Base-by-base conservation (phyloP, 2,329 filamentous ascomycete genomes). In the Dendrostoma leiphaemia region DNA sequence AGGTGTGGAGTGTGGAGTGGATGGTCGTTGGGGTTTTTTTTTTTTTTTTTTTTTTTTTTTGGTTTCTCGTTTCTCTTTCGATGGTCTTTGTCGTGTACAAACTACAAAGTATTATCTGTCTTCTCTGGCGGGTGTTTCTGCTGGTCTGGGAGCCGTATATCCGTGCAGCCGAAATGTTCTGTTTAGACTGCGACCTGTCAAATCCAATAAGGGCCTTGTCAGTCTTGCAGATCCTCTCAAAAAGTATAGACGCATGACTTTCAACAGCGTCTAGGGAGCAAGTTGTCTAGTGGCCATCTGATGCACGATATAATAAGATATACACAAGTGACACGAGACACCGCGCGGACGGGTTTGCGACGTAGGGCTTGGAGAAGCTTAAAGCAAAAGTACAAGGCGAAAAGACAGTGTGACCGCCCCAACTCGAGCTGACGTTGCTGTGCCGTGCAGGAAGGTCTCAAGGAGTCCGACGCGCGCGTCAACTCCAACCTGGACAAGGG, bases 341-440 rank as follows among this genome's bases (percentile, higher is more conserved):
- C 21, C 10, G 12, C 21, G 21, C 17, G 38, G 38, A 15, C 38
- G 10, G 23, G n/a, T 23, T 26, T 23, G 38, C 13, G 13, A 10
- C 23, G n/a, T 41, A 7, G 17, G 31, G 48, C n/a, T 54, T 45
- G 58, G 54, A 57, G 55, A 58, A 58, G 58, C 59, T 59, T 59
- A 59, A 60, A 56, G 48, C 45, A 48, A 57, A n/a, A 49, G 41
- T 43, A n/a, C 26, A 35, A n/a, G 34, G 17, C 15, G 29, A 13
- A 34, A 13, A 19, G 31, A 29, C 19, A 15, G 15, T 9, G 29
- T 17, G 48, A 24, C 10, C n/a, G n/a, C n/a, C n/a, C 32, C 38
- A 41, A 41, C 24, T n/a, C n/a, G n/a, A n/a, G n/a, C n/a, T n/a
- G 21, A 13, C 32, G 48, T 40, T 45, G 40, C 29, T 24, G 38